Base-by-base conservation (phyloP, 176 grass and related monocot genomes). In the Oryza meridionalis region DNA sequence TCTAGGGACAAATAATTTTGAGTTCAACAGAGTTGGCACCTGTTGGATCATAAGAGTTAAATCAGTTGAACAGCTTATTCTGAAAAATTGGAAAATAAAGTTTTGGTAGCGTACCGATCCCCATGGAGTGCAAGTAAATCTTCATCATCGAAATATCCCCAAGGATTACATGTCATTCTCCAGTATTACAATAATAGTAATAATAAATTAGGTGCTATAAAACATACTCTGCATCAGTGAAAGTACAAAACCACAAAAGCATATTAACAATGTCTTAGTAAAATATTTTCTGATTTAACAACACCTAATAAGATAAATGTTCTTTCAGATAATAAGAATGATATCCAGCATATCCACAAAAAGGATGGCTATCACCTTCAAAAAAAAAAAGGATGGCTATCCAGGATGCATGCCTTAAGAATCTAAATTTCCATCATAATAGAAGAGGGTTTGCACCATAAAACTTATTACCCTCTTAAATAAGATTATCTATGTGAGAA, bases 191-290 rank as follows among this genome's bases (percentile, higher is more conserved):
- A 55, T 51, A 29, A 75, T 6, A 75, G 49, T 44, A 3, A 51
- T 51, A 19, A 74, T 15, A 32, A 74, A 75, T 53, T 7, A 32
- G 19, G 68, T 31, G 31, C 45, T 15, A 73, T 73, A 64, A 63
- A 73, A 17, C 16, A 33, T 65, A 15, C 4, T 65, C 70, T 72
- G 32, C 17, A 73, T 73, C 81, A 82, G 32, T 14, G 9, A 58
- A 21, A 58, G 31, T 69, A 38, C 16, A n/a, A 66, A 38, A 33
- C 17, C 32, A 38, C 16, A 38, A n/a, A 58, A 46, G 11, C 45
- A 46, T 12, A 46, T 46, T 11, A 46, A 46, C 45, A 13, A 46
- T 49, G 13, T 49, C 46, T 49, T 49, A 14, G 3, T 49, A 49
- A 49, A 15, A 15, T 49, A 49, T 55, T 6, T 55, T 7, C 50